These are phyloP conservation scores for Naumovozyma dairenensis DNA, from an alignment of 805 yeast genomes.

Conservation along the genomic window DNA sequence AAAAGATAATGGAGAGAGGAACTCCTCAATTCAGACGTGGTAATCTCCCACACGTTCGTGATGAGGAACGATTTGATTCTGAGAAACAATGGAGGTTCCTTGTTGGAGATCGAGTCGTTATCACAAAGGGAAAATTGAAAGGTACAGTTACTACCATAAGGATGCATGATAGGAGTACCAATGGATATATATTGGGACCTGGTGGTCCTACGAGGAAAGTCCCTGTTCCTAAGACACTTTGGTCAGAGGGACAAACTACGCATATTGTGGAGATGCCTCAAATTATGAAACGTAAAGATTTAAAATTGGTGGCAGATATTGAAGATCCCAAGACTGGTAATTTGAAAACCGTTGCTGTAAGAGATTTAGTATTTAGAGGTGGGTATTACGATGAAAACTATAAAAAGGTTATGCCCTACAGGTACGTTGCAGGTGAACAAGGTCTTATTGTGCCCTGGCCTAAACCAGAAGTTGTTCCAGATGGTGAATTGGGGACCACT, in stretches of 20 bases:
- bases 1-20: constrained; percentile 24
- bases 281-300: constrained; percentile 46
- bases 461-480: constrained; percentile 47
- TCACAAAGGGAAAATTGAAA: constrained; percentile 56
- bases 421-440: constrained; percentile 64
- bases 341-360: constrained; percentile 66
- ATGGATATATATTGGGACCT: constrained; percentile 55
- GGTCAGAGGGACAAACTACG: constrained; percentile 63
- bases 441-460: constrained; percentile 86
- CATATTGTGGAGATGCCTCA: constrained; percentile 65
- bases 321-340: constrained; percentile 46
- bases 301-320: constrained; percentile 72
- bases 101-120: constrained; percentile 70
- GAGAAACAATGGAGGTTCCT: constrained; percentile 50
- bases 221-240: constrained; percentile 60
- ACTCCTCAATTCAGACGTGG: constrained; percentile 32
- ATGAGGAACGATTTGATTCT: constrained; percentile 30
- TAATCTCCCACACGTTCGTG: constrained; percentile 25
- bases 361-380: constrained; percentile 58
- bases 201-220: constrained; percentile 54
- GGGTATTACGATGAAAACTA: constrained; percentile 65
- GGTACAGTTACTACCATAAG: constrained; percentile 68
- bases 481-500: constrained; percentile 48
- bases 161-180: constrained; percentile 48
- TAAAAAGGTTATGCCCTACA: constrained; percentile 62